Evolutionary conservation across 2,329 filamentous ascomycete species (phyloP), one percentile per base, ranked within the genome.

Genomic region (Chrysoporthe deuterocubensis): DNA sequence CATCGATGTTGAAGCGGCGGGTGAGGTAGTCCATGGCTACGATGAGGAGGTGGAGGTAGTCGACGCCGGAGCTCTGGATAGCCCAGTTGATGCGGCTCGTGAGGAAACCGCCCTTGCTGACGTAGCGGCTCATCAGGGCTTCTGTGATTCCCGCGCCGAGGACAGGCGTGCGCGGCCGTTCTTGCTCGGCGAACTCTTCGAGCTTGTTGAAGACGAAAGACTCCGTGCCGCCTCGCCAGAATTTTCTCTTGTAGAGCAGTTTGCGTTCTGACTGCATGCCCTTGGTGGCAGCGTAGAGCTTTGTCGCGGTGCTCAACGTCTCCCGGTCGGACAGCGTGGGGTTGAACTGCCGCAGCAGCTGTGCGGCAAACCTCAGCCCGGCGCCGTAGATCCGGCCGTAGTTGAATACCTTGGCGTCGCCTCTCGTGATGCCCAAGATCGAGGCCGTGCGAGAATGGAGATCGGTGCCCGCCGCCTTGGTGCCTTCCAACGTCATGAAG

Each of bases 321-420:
- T 97, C 85, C 42, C 86, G 82, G 73, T 98, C 96, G 0, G 91
- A 91, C 44, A 99, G 82, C 26, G 81, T 85, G 1, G 95, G 94
- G 74, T 98, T 97, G 82, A 99, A 99, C 75, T 98, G 96, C 8
- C 94, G 89, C 1, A 99, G 86, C 2, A 99, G 83, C 11, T 93
- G 96, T 2, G 92, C 90, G 0, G 96, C 96, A 76, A 99, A 99
- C 73, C 94, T 97, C 62, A 98, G 82, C 0, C 96, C 96, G 4
- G 96, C 96, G n/a, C 96, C 96, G 75, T 99, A 99, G 61, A 99
- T 99, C 52, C 96, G 92, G 8, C 96, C 96, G 74, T 99, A 99
- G 78, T 99, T 99, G 84, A 99, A 99, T 0, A 99, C 89, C 77
- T 99, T 99, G 68, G 96, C 96, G 75, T 97, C 90, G 74, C 97